These are phyloP conservation scores for Saccharomycopsis lassenensis DNA, from an alignment of 805 yeast species.

Conservation along the genomic window DNA sequence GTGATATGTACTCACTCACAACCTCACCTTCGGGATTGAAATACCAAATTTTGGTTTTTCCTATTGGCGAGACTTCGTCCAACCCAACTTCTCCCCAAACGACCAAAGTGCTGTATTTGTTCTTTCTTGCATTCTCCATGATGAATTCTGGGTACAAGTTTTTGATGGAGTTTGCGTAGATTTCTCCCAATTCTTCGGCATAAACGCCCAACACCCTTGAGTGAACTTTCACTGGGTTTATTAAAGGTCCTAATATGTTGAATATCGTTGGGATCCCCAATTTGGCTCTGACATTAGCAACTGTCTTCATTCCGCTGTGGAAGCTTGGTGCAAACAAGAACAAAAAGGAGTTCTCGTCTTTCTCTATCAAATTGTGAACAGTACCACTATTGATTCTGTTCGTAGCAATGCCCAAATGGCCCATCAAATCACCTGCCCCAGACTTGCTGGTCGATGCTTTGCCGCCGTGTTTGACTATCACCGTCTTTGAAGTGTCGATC, in stretches of 20 bases:
- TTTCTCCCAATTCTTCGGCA: conserved; percentile 64
- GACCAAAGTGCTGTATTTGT: conserved; percentile 46
- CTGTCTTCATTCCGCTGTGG: conserved; percentile 83
- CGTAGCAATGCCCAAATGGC: conserved; percentile 73
- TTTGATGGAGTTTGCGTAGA: conserved; percentile 74
- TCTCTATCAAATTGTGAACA: conserved; percentile 40
- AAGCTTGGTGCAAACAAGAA: conserved; percentile 89
- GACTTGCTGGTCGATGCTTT: conserved; percentile 89
- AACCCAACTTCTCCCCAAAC: conserved; percentile 90
- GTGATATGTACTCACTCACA: conserved; percentile 39
- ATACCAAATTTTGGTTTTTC: conserved; percentile 72
- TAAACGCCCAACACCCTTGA: conserved; percentile 88
- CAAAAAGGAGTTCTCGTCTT: conserved; percentile 34
- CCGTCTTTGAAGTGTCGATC: conserved; percentile 37
- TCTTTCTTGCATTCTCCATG: conserved; percentile 12
- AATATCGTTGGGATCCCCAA: conserved; percentile 89
- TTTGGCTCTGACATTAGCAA: conserved; percentile 64
- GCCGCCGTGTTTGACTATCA: conserved; percentile 93
- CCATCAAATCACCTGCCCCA: conserved; percentile 87
- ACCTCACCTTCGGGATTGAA: conserved; percentile 34
- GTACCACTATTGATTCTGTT: conserved; percentile 51
- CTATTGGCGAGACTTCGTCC: conserved; percentile 90
- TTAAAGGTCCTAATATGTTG: conserved; percentile 85
- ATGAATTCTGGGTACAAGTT: conserved; percentile 34
- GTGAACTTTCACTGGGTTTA: conserved; percentile 77